Evolutionary conservation across 768 basidiomycete genomes (phyloP), one percentile per base, ranked within the genome.

Genomic region (Hortiboletus campestris): DNA sequence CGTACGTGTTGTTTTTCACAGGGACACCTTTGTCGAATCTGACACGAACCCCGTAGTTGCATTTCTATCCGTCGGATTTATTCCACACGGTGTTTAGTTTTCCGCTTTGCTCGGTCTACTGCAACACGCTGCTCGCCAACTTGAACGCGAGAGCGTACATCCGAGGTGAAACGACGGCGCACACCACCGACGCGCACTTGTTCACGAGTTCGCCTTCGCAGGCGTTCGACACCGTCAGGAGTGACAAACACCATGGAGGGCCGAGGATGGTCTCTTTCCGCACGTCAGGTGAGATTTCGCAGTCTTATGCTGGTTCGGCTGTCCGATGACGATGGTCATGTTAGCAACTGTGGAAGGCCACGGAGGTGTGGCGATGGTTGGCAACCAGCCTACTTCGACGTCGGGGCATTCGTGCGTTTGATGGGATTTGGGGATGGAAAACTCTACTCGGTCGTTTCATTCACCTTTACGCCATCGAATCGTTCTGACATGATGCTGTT

Each of bases 1-100:
- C 78, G 85, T 58, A 58, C 44, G 36, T 84, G 83, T 64, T 10
- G 22, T 13, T 28, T 12, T n/a, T 14, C 19, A 8, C 16, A 4
- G 10, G 19, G 13, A 14, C 9, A 19, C 22, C 22, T 19, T 12
- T 13, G 25, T 38, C 20, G 14, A 10, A 1, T 13, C 10, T 32
- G 19, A 41, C 25, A 29, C 13, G 19, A 20, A 22, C 22, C 7
- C 17, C 2, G 20, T 5, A 56, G 58, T 5, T 56, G 32, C 19
- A 46, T 0, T 2, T 44, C 16, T 46, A 4, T 10, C 55, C 35
- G 0, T 13, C 17, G 12, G 13, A 20, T 10, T 3, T 44, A 36
- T 8, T 50, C 6, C 43, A 44, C 4, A 6, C 19, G 2, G 20
- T 45, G 7, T 53, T 62, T 17, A 44, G 36, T 3, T 32, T 62